Percentiles rank a stretch among this genome's conserved stretches.
Conservation (phyloP, 1,284 basidiomycete species). For the Boletellus dicymbophilus region DNA sequence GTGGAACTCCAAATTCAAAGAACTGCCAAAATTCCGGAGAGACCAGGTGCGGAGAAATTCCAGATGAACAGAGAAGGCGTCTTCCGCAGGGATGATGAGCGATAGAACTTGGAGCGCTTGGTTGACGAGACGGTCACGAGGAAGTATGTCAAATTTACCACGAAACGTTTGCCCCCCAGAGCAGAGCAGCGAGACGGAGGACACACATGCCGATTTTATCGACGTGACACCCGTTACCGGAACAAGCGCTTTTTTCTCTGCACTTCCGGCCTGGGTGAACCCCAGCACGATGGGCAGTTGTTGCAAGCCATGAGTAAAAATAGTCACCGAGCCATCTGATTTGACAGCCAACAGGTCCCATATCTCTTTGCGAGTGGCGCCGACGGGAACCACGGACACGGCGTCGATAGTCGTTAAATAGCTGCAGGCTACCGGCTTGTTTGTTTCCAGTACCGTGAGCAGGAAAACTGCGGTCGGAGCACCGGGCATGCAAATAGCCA, state of each 20-base stretch:
- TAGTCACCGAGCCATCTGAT: conserved; percentile 47
- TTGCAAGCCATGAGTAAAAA: conserved; percentile 63
- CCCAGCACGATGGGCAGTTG: conserved; percentile 44
- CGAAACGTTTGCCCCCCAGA: conserved; percentile 48
- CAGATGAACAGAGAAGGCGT: conserved; percentile 57
- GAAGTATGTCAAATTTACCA: conserved; percentile 50
- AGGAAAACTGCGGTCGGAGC: conserved; percentile 53
- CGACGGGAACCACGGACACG: conserved; percentile 56
- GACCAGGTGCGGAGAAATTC: conserved; percentile 62
- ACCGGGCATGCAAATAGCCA: conserved; percentile 59
- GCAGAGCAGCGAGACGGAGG: conserved; percentile 48
- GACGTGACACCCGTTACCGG: conserved; percentile 36
- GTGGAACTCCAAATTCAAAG: conserved; percentile 54
- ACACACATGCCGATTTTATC: conserved; percentile 44
- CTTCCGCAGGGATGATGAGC: conserved; percentile 54
- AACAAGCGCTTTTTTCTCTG: conserved; percentile 13
- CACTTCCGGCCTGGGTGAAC: conserved; percentile 20
- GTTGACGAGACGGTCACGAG: conserved; percentile 52
- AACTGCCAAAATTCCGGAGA: conserved; percentile 38
- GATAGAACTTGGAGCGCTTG: conserved; percentile 66
- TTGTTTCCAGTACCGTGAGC: conserved; percentile 39
- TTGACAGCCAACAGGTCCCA: conserved; percentile 71
- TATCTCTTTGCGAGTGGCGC: conserved; percentile 60
- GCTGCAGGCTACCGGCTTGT: conserved; percentile 41
- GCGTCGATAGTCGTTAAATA: conserved; percentile 45